A percentile compares a stretch with the other conserved stretches of the same genome.
These are phyloP conservation scores for Dysphania ambrosioides DNA, from an alignment of 148 eudicot genomes.

Conservation along the genomic window DNA sequence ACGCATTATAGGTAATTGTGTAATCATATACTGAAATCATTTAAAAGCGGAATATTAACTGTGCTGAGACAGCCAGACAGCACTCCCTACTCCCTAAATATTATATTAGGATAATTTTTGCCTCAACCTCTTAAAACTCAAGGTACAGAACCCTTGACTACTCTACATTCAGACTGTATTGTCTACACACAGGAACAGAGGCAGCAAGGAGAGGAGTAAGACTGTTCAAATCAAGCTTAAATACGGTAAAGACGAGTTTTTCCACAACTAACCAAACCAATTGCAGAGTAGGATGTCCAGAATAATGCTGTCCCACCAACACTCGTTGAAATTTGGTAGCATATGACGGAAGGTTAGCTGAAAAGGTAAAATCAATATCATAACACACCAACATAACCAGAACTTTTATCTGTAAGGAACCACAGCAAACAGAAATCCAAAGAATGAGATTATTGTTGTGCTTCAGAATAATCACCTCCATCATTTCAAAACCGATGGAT, in stretches of 20 bases:
- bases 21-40: too few species aligned
- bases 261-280: slow-evolving; percentile 78
- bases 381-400: background rate
- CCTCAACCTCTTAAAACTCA: too few species aligned
- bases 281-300: slow-evolving; percentile 95
- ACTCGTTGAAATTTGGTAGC: slow-evolving; percentile 98
- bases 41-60: too few species aligned
- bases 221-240: background rate
- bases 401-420: background rate
- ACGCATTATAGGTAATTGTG: too few species aligned
- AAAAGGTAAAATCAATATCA: slow-evolving; percentile 19
- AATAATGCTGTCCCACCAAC: slow-evolving; percentile 99
- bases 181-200: too few species aligned
- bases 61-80: too few species aligned
- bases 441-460: background rate
- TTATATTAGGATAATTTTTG: too few species aligned
- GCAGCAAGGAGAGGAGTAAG: background rate
- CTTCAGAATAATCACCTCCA: slow-evolving; percentile 61
- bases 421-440: background rate
- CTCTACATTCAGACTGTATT: too few species aligned
- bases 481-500: slow-evolving; percentile 90
- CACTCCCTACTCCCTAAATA: too few species aligned
- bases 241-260: background rate
- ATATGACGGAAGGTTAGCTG: slow-evolving; percentile 98
- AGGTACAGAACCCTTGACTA: too few species aligned